These are phyloP conservation scores for Prunus dulcis DNA, from an alignment of 306 rosid species.

Conservation along the genomic window DNA sequence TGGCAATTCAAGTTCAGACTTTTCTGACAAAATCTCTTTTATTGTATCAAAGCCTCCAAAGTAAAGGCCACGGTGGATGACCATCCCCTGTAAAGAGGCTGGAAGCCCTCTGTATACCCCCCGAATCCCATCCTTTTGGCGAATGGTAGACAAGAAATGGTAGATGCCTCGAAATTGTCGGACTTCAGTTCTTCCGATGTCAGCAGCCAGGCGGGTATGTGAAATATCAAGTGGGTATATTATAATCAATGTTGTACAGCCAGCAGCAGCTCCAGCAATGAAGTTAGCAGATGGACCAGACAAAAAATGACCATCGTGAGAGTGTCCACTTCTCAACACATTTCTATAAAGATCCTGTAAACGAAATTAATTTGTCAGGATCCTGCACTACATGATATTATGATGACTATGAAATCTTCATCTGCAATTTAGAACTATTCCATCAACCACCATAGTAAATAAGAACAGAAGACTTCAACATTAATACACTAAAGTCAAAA, in stretches of 20 bases:
- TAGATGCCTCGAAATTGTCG: constrained; percentile 85
- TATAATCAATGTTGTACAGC: constrained; percentile 74
- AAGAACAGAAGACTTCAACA: neutral
- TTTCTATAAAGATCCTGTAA: constrained; percentile 83
- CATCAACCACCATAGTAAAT: neutral
- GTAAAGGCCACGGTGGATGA: constrained; percentile 84
- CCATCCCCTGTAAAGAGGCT: constrained; percentile 92
- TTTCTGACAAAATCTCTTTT: constrained; percentile 60
- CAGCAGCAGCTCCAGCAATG: constrained; percentile 86
- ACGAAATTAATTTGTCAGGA: constrained; percentile 2
- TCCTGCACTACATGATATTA: neutral
- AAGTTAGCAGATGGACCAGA: constrained; percentile 85
- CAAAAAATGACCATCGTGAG: constrained; percentile 33
- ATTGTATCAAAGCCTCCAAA: constrained; percentile 93
- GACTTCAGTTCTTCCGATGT: constrained; percentile 60
- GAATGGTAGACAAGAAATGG: constrained; percentile 75
- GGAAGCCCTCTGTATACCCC: constrained; percentile 93
- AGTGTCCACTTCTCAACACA: constrained; percentile 57
- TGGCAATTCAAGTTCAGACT: constrained; percentile 45
- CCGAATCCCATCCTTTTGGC: constrained; percentile 54
- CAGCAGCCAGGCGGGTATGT: constrained; percentile 97
- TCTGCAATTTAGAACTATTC: neutral
- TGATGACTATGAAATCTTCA: neutral
- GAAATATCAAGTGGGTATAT: constrained; percentile 95
- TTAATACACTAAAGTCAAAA: neutral